Evolutionary conservation across 2,329 filamentous ascomycete genomes (phyloP).

Genomic region (Alternaria postmessia): DNA sequence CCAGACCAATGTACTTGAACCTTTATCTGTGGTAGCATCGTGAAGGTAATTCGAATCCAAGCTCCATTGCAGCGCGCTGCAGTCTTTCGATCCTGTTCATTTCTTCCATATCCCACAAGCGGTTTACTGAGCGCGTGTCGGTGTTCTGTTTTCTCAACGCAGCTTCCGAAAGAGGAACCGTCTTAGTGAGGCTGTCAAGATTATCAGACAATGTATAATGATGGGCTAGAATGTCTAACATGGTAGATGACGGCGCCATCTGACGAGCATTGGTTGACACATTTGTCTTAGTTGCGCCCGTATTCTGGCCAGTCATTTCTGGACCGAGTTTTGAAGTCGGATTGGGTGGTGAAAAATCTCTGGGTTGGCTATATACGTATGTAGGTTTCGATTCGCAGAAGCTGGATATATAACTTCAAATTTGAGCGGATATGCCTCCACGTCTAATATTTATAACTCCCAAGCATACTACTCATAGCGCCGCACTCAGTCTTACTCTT

Average conservation of each 20-base stretch:
- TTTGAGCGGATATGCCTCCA: background rate
- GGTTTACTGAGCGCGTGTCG: background rate
- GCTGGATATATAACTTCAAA: background rate
- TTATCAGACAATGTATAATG: background rate
- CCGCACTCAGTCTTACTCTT: background rate
- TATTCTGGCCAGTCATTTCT: background rate
- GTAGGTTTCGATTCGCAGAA: background rate
- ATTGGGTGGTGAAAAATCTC: background rate
- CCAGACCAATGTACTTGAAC: background rate
- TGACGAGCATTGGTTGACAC: background rate
- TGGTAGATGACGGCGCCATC: no score
- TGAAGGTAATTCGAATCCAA: constrained; percentile 17
- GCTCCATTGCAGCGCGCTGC: constrained; percentile 15
- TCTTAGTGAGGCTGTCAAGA: background rate
- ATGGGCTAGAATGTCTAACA: background rate
- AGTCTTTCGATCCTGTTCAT: constrained; percentile 5
- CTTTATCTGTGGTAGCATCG: constrained; percentile 13
- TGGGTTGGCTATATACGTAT: background rate
- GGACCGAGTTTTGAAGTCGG: background rate
- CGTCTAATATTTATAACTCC: background rate
- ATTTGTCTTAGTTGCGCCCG: background rate
- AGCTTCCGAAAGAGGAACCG: background rate
- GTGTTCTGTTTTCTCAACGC: constrained; percentile 14
- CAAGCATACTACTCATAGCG: background rate
- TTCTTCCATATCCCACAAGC: constrained; percentile 12